Evolutionary conservation across 805 yeast species (phyloP).

Genomic region (Kuraishia cidri): DNA sequence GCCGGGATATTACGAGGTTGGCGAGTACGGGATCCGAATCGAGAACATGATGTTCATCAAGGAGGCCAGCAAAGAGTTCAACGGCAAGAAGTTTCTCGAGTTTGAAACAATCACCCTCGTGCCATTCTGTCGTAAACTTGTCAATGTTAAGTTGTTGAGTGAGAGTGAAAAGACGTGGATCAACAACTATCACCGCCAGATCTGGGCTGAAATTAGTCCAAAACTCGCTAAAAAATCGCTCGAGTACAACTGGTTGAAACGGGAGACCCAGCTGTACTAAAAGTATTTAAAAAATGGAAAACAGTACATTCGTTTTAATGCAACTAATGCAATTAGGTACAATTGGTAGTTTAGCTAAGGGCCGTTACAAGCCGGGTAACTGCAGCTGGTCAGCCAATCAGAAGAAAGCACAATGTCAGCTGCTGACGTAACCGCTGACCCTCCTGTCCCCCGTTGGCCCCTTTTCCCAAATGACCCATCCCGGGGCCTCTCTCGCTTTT

Average conservation of each 20-base stretch:
- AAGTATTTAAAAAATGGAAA: constrained; percentile 14
- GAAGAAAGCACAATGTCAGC: no score
- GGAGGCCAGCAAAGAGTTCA: constrained; percentile 25
- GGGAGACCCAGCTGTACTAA: no score
- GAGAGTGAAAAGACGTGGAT: constrained; percentile 40
- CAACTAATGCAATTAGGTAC: constrained; percentile 1
- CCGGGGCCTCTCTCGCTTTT: no score
- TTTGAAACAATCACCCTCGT: constrained; percentile 51
- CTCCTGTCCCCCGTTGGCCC: no score
- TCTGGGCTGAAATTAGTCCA: constrained; percentile 33
- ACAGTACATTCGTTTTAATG: not conserved
- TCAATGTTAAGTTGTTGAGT: constrained; percentile 32
- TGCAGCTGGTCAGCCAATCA: no score
- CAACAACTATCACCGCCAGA: constrained; percentile 34
- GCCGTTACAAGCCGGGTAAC: no score
- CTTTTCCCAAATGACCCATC: no score
- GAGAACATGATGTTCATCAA: constrained; percentile 40
- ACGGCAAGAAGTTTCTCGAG: constrained; percentile 33
- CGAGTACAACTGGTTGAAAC: constrained; percentile 39
- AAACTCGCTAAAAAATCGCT: constrained; percentile 26
- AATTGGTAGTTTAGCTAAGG: no score
- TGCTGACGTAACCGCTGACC: no score
- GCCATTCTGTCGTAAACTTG: constrained; percentile 46
- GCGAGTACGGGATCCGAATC: constrained; percentile 51
- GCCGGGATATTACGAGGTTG: constrained; percentile 56